A percentile compares a stretch with the other conserved stretches of the same genome.
phyloP scores from a whole-genome alignment of 352 stramenopile genomes.

The Labyrinthula sp. region DNA sequence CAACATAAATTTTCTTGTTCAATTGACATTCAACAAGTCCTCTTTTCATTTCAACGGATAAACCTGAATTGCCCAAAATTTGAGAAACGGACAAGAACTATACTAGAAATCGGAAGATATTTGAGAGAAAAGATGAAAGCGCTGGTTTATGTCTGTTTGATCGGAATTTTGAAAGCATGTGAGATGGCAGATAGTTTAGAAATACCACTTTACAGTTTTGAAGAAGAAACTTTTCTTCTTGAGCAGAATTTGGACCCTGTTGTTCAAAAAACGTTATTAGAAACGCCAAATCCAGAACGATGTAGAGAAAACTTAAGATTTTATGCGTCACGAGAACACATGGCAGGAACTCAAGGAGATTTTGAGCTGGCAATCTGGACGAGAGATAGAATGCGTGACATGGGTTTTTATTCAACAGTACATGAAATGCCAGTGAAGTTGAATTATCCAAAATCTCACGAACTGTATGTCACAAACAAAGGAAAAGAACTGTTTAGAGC shows the following conservation, averaged over 20 bases:
- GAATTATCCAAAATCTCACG: constrained; percentile 42
- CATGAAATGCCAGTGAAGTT: constrained; percentile 47
- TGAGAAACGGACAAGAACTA: too few species aligned
- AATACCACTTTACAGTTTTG: too few species aligned
- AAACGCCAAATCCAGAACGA: constrained; percentile 28
- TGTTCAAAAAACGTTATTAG: constrained; percentile 30
- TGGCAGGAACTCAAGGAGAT: constrained; percentile 40
- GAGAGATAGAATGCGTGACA: constrained; percentile 38
- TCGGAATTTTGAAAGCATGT: too few species aligned
- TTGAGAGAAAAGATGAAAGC: too few species aligned
- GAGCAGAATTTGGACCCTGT: neutral
- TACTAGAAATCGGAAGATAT: too few species aligned
- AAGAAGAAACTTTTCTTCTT: too few species aligned
- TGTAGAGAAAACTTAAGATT: constrained; percentile 31
- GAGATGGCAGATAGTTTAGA: too few species aligned
- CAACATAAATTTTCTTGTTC: too few species aligned
- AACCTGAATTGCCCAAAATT: too few species aligned
- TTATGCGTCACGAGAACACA: constrained; percentile 37
- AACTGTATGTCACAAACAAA: constrained; percentile 37
- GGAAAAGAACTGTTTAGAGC: constrained; percentile 44
- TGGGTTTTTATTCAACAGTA: constrained; percentile 42
- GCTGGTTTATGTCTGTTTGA: too few species aligned
- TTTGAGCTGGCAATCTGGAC: constrained; percentile 40
- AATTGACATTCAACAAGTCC: too few species aligned
- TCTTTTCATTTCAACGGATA: too few species aligned